Base-by-base conservation (phyloP, 108 stramenopile genomes). In the Cyclotella sp. region DNA sequence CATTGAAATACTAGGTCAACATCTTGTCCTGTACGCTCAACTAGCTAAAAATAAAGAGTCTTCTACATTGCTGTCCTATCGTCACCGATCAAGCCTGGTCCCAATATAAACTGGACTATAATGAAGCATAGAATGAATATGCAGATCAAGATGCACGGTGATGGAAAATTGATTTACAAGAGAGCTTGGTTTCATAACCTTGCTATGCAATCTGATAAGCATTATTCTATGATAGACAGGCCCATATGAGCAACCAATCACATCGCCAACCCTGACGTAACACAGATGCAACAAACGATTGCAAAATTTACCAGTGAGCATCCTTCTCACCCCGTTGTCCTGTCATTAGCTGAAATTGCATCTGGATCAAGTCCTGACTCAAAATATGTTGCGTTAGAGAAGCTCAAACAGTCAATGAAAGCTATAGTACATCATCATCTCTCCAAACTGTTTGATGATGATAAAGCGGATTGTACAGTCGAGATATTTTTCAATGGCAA, bases 61-160 rank as follows among this genome's bases (percentile, higher is more conserved):
- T 53, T 53, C 52, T 53, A n/a, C 21, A n/a, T 53, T 53, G 52
- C 52, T 19, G 52, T 53, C 18, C 52, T 19, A 19, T 53, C 52
- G n/a, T 53, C 52, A 18, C 52, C 52, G 6, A 53, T 53, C 7
- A 53, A 53, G n/a, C 14, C 52, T n/a, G 52, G 52, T n/a, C 52
- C 52, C 14, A 53, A 10, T 19, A 53, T 53, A 7, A 53, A 53
- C 18, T 53, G 52, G 52, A n/a, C n/a, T n/a, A n/a, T n/a, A n/a
- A 10, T 10, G 52, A 14, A 53, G 52, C 9, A 10, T 6, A 53
- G 18, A 53, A 19, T 53, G 52, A 53, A n/a, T 14, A 53, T 53
- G 52, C 7, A 53, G 7, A 6, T 6, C 9, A 18, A 10, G 18
- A 53, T 53, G 18, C 9, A 53, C 52, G n/a, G 18, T 18, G 18